Evolutionary conservation across 1,284 basidiomycete species (phyloP), one percentile per base, ranked within the genome.

Genomic region (Omphalotus olearius): DNA sequence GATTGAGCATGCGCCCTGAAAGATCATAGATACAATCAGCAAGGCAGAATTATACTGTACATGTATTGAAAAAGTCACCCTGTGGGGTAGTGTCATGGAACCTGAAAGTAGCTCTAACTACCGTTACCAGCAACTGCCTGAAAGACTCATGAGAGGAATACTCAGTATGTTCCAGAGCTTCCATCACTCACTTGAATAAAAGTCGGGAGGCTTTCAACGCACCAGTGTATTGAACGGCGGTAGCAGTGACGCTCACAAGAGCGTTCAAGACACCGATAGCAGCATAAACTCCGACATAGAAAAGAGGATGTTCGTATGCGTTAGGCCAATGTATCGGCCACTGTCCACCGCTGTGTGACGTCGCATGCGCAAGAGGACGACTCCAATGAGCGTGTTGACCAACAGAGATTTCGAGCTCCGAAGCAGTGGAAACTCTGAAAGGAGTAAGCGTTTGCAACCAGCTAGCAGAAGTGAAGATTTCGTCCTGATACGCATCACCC

Each of bases 271-370:
- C 50, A 0, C 79, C 75, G 52, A 86, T 81, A 4, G 68, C 70
- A 3, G 82, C 77, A 59, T 83, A 86, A 18, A 86, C 69, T 4
- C 76, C 76, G 40, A 86, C 72, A 57, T 83, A 86, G 66, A 85
- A 85, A 52, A 83, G 66, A 0, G 83, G 83, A 56, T 81, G 75
- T 25, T 78, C 70, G 16, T 70, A 61, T 0, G 82, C 82, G 38
- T 63, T 66, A 0, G 73, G 68, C 42, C 61, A 53, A n/a, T 59
- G 7, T 33, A 33, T 33, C 55, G 38, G 36, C n/a, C 36, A 39
- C 35, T 54, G 47, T 60, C 16, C 47, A 58, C 30, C 45, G 49
- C 28, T 13, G 47, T 50, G 18, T 66, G 63, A 62, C 52, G 36
- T 48, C 51, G 35, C 40, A 44, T 17, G 33, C 65, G 64, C 45